Evolutionary conservation across 2,329 filamentous ascomycete genomes (phyloP).

Genomic region (Epicoccum sorghinum): DNA sequence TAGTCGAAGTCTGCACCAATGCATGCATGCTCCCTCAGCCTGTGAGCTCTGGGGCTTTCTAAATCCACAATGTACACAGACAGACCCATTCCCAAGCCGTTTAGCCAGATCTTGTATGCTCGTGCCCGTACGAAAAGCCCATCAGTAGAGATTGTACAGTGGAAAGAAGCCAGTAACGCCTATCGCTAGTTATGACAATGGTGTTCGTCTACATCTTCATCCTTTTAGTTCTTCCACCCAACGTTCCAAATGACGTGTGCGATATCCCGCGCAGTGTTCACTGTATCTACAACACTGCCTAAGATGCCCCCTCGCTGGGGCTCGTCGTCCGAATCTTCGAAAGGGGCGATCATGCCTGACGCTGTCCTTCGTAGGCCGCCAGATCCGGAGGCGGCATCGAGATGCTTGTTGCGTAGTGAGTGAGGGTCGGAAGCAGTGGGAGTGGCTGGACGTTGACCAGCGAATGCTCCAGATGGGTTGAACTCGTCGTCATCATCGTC

Average conservation of each 20-base stretch:
- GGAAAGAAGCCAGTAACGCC: constrained; percentile 26
- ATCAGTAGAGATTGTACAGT: constrained; percentile 26
- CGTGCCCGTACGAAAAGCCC: constrained; percentile 24
- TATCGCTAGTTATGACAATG: constrained; percentile 29
- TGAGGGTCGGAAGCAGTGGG: constrained; percentile 42
- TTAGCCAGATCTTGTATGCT: constrained; percentile 17
- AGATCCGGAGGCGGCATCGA: constrained; percentile 27
- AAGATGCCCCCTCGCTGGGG: constrained; percentile 67
- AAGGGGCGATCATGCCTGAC: constrained; percentile 92
- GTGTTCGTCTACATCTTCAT: constrained; percentile 1
- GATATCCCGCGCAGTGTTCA: constrained; percentile 69
- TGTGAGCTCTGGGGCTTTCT: constrained; percentile 13
- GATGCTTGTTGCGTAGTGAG: constrained; percentile 23
- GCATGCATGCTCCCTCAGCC: constrained; percentile 22
- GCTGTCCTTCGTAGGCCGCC: constrained; percentile 75
- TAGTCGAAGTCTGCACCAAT: constrained; percentile 22
- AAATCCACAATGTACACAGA: constrained; percentile 15
- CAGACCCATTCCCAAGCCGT: constrained; percentile 21
- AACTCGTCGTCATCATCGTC: constrained; percentile 57
- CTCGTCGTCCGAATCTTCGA: constrained; percentile 73
- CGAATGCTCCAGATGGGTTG: constrained; percentile 49
- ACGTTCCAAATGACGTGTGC: constrained; percentile 72
- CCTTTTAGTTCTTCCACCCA: constrained; percentile 59
- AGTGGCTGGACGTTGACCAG: constrained; percentile 42
- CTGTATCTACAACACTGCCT: constrained; percentile 79